A percentile compares a stretch with the other conserved stretches of the same genome.
phyloP scores from a whole-genome alignment of 441 rosid genomes.

The Erodium trifolium region DNA sequence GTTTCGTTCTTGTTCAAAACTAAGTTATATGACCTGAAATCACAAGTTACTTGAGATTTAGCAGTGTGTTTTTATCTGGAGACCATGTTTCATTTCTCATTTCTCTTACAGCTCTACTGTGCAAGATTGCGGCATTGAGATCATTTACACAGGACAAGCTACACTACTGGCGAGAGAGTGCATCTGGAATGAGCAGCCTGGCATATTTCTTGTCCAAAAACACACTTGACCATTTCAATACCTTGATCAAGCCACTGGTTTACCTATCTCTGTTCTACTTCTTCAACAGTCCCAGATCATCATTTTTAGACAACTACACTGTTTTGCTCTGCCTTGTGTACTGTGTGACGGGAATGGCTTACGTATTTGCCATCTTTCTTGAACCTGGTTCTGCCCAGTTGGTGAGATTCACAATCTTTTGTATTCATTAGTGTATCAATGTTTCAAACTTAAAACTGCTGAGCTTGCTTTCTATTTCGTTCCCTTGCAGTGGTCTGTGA shows the following conservation, averaged over 20 bases:
- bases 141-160: conserved; percentile 78
- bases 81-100: background rate
- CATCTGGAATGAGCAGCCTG: conserved; percentile 85
- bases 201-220: conserved; percentile 88
- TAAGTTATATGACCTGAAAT: background rate
- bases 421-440: background rate
- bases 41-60: background rate
- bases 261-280: conserved; percentile 90
- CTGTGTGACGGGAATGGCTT: conserved; percentile 86
- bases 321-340: conserved; percentile 81
- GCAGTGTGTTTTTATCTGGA: background rate
- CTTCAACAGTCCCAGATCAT: conserved; percentile 90
- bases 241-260: conserved; percentile 77
- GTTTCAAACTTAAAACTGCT: background rate
- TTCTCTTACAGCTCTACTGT: conserved; percentile 60
- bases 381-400: conserved; percentile 89
- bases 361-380: conserved; percentile 57
- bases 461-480: background rate
- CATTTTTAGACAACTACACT: conserved; percentile 56
- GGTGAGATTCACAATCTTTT: conserved; percentile 33
- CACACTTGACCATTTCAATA: conserved; percentile 84
- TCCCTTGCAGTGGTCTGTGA: conserved; percentile 45
- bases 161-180: conserved; percentile 81
- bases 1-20: background rate
- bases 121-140: conserved; percentile 86